Percentiles rank a stretch among this genome's conserved stretches.
phyloP scores from a whole-genome alignment of 2,329 filamentous ascomycete genomes.

The Aureobasidium namibiae region DNA sequence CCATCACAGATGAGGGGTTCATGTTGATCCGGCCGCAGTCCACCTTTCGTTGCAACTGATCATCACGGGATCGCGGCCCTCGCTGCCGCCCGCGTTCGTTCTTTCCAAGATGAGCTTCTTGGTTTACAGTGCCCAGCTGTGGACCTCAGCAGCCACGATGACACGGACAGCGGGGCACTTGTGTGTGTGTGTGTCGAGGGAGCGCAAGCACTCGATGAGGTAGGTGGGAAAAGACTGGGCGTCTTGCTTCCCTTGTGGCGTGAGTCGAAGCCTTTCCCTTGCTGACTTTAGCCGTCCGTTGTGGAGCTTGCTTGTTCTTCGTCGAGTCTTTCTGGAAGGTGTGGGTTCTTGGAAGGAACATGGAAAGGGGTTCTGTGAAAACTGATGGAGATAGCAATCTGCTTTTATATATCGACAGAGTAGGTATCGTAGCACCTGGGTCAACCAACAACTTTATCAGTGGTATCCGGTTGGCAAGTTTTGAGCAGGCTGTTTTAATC shows the following conservation, averaged over 20 bases:
- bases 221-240: background rate
- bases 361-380: background rate
- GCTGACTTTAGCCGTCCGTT: background rate
- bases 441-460: no score
- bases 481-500: no score
- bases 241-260: background rate
- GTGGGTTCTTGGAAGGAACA: no score
- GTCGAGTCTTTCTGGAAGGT: background rate
- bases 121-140: constrained; percentile 3
- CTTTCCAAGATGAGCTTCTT: background rate
- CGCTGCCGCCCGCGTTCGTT: background rate
- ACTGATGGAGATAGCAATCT: background rate
- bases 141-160: background rate
- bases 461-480: no score
- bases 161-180: background rate
- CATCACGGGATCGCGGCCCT: background rate
- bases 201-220: no score
- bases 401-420: no score
- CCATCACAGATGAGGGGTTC: background rate
- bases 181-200: no score
- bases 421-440: no score
- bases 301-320: background rate
- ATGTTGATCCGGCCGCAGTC: no score
- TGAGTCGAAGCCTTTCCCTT: background rate
- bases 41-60: no score